Conservation (phyloP, 2,329 filamentous ascomycete species). For the Penicillium italicum region DNA sequence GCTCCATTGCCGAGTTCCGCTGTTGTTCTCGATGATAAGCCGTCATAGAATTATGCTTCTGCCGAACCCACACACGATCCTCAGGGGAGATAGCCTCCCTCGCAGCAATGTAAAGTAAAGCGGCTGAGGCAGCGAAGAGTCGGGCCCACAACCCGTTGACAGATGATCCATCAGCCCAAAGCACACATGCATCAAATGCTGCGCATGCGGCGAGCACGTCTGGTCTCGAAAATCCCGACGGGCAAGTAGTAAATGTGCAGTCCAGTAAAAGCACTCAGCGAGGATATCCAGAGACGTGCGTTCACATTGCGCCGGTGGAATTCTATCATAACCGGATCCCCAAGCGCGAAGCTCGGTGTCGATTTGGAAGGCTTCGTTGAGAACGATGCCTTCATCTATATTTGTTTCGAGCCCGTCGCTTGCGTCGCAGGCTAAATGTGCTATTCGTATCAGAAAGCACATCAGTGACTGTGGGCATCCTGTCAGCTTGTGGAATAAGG, state of each 20-base stretch:
- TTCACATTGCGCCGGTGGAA: not conserved
- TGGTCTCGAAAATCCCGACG: constrained; percentile 22
- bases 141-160: constrained; percentile 22
- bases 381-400: not conserved
- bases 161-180: constrained; percentile 23
- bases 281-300: constrained; percentile 22
- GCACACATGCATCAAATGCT: constrained; percentile 21
- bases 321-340: constrained; percentile 13
- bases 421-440: constrained; percentile 23
- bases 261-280: constrained; percentile 25
- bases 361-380: constrained; percentile 13
- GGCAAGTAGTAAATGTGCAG: constrained; percentile 22
- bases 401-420: constrained; percentile 6
- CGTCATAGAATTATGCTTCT: constrained; percentile 24
- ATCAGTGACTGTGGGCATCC: constrained; percentile 25
- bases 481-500: constrained; percentile 26
- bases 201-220: constrained; percentile 19
- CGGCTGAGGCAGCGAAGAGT: constrained; percentile 23
- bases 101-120: constrained; percentile 25
- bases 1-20: constrained; percentile 21
- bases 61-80: constrained; percentile 20
- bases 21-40: constrained; percentile 26
- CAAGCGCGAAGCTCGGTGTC: constrained; percentile 23
- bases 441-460: constrained; percentile 21
- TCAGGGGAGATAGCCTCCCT: constrained; percentile 17